A percentile compares a stretch with the other conserved stretches of the same genome.
Conservation (phyloP, 2,329 filamentous ascomycete species). For the Claviceps sp. region DNA sequence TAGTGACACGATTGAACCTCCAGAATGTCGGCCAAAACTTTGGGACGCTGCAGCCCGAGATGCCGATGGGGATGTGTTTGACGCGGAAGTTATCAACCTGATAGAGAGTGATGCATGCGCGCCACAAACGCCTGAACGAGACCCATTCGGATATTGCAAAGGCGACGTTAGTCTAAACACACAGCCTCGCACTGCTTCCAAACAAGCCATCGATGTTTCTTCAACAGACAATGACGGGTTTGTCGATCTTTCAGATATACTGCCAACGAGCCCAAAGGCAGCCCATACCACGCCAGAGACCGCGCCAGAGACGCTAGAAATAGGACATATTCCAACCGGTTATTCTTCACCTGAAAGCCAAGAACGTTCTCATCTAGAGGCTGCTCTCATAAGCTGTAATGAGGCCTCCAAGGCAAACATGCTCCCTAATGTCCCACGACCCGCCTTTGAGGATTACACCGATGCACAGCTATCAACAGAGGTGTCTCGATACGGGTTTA, state of each 20-base stretch:
- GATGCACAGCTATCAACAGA: slow-evolving; percentile 49
- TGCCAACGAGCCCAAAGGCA: slow-evolving; percentile 5
- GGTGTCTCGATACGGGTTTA: slow-evolving; percentile 56
- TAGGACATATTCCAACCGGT: too few species aligned
- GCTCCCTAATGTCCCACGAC: slow-evolving; percentile 18
- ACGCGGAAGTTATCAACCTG: slow-evolving; percentile 49
- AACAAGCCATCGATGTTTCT: background rate
- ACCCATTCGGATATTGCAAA: slow-evolving; percentile 27
- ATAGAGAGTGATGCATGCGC: slow-evolving; percentile 26
- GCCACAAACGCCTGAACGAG: slow-evolving; percentile 11
- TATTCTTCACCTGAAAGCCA: background rate
- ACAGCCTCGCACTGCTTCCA: background rate
- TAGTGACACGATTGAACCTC: slow-evolving; percentile 23
- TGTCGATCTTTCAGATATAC: slow-evolving; percentile 13
- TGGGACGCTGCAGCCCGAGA: slow-evolving; percentile 63
- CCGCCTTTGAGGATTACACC: slow-evolving; percentile 48
- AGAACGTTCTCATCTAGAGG: background rate
- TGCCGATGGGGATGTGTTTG: slow-evolving; percentile 47
- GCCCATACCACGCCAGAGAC: background rate
- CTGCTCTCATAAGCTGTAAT: background rate
- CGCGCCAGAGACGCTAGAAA: background rate
- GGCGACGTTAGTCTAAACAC: slow-evolving; percentile 4
- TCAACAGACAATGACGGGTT: slow-evolving; percentile 10
- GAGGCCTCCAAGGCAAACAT: background rate
- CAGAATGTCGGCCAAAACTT: slow-evolving; percentile 29